Evolutionary conservation across 257 asterid species (phyloP), one percentile per base, ranked within the genome.

Genomic region (Thymus quinquecostatus): DNA sequence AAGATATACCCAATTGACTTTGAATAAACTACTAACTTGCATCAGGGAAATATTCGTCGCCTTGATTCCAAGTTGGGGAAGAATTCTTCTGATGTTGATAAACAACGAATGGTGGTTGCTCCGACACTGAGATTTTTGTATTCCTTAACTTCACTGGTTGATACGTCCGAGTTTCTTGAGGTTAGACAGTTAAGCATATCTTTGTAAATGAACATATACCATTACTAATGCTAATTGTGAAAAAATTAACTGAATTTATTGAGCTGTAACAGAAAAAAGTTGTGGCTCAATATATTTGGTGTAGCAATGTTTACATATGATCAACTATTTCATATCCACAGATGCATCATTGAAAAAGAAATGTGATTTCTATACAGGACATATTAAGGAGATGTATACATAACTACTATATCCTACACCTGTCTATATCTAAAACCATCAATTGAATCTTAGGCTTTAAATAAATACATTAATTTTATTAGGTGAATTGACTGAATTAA

Each of bases 161-260:
- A 95, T 74, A 60, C 91, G 57, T 92, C 98, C 47, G 98, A 95
- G 71, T 86, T 88, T 75, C 86, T 88, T 73, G 96, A 95, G 99
- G 99, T 95, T 73, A 73, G 88, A 75, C 66, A 65, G 29, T 14
- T 70, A 58, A 28, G 29, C 32, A 56, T 2, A 40, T 61, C 57
- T 27, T 48, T 73, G 55, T 40, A 55, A 54, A 54, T 53, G 65
- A 34, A 57, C 53, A 33, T 43, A 8, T 62, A 5, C 12, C 60
- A 64, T 33, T 41, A 4, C 6, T 7, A 47, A 43, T 77, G 57
- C 48, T 27, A 32, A 63, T 30, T 6, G 5, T 38, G 41, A 59
- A 27, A 40, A 34, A 33, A 48, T 60, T 9, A 6, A 50, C 29
- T 32, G 34, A 49, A 6, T 60, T 53, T 64, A 41, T 9, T 68